Base-by-base conservation (phyloP, 2,329 filamentous ascomycete species). In the Pyrenochaeta sp. region DNA sequence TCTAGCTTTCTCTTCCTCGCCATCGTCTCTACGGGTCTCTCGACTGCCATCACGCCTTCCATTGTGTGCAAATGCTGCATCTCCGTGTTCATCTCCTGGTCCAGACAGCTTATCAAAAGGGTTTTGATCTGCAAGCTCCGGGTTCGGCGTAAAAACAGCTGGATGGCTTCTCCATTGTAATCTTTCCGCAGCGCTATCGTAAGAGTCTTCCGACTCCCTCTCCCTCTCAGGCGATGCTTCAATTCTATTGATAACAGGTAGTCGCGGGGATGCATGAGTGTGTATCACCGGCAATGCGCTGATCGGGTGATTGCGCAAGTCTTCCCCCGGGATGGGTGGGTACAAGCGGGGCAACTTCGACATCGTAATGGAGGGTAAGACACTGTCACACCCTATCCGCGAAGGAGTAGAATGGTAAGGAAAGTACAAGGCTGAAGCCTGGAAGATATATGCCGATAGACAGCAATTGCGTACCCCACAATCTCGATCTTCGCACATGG, bases 91-190 rank as follows among this genome's bases (percentile, higher is more conserved):
- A 23, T 23, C 7, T 3, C 17, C 6, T 23, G 20, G 10, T 23
- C 36, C 14, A 11, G 11, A 3, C 17, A 10, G 7, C 20, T 23
- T 27, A 9, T 68, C 65, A 45, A 71, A 69, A 1, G 68, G 68
- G 48, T 71, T 58, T 3, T 18, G 12, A 1, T 43, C 45, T 7
- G 30, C 20, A 1, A 39, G n/a, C 17, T 65, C 61, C 3, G 49
- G 48, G 32, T 54, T 51, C 3, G 66, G 66, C 27, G 65, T 61
- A 5, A 53, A 41, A 11, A 67, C 31, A 32, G 51, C 57, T 9
- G 56, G 49, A 31, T 69, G 62, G 32, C 66, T 67, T 11, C 68
- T 64, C 68, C 68, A 71, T 54, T 51, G 51, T 32, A 71, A 30
- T 21, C 68, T 48, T 23, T 67, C 61, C 33, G 54, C 54, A 14